Evolutionary conservation across 2,329 filamentous ascomycete genomes (phyloP), one percentile per base, ranked within the genome.

Genomic region (Botryotinia calthae): DNA sequence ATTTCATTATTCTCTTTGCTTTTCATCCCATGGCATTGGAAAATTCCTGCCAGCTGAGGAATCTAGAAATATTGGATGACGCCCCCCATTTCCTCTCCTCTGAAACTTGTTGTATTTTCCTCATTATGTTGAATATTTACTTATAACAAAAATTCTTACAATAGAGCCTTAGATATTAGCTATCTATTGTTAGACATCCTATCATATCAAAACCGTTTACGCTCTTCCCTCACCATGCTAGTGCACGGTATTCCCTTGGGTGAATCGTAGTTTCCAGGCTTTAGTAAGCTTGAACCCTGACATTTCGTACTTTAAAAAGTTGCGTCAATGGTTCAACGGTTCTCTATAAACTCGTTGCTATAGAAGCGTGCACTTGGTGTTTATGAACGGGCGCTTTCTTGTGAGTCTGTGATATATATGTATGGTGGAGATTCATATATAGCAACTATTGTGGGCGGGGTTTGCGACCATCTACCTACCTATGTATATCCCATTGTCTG

Each of bases 371-470:
- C 8, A 54, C n/a, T 16, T 28, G 25, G 25, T 28, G n/a, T 56
- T 18, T 56, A 18, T 56, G 16, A 18, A 20, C 5, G 7, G 18
- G 1, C 51, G 16, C 51, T 56, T 31, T 31, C 14, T 20, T n/a
- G 5, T 2, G 25, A 54, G 25, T 8, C 34, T 7, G 37, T 37
- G 37, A 37, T 37, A 37, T 37, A 37, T 37, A 37, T 37, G 37
- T 14, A 14, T 25, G 10, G 4, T 14, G 25, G 6, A 56, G n/a
- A 28, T 18, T 28, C 2, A 18, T 31, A 56, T 4, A 28, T 28
- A 7, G n/a, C n/a, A 4, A 56, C 14, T 0, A n/a, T 8, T 1
- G 6, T 28, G 7, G 31, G 37, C 20, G 58, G 2, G 31, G 1
- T 37, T n/a, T 5, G 12, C 22, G 58, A 14, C 34, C 9, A 34